Base-by-base conservation (phyloP, 108 stramenopile species). In the Cylindrotheca fusiformis region DNA sequence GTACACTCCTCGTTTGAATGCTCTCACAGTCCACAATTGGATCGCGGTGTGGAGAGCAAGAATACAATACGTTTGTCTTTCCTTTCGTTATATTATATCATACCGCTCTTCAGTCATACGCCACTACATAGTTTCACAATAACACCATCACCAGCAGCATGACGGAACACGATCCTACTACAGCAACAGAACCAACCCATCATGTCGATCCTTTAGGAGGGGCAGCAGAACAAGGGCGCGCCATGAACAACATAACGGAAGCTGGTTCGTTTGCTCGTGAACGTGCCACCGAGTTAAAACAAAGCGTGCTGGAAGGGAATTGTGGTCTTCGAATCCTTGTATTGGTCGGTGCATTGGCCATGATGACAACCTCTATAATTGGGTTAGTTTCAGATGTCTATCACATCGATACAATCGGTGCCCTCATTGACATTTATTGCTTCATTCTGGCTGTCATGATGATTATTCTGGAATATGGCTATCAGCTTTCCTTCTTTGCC, bases 401-500 rank as follows among this genome's bases (percentile, higher is more conserved):
- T 41, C 36, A 14, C 36, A 41, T 84, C 20, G 25, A 76, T 62
- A 55, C 66, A 23, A 30, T 84, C 3, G 56, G 46, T 0, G 78
- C 78, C 2, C 29, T 84, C 23, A 57, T 84, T 22, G 79, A 78
- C 18, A 27, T 77, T 23, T 81, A 78, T 52, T 67, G 67, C 1
- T 55, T 79, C 24, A 20, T 84, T 17, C 47, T 84, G 48, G 79
- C 74, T 10, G 19, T 69, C 18, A 54, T 62, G 4, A 72, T 81
- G 19, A 50, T 81, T 19, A 30, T 72, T 23, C 33, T 81, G 55
- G 80, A 81, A 61, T 66, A 62, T 1, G 63, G 25, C 23, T 20
- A 27, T 3, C 47, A 63, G 6, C 51, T 45, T 32, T 20, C 67
- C 2, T 28, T 70, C 24, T 46, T 67, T 46, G 56, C 74, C 28